These are phyloP conservation scores for Suillus subalutaceus DNA, from an alignment of 768 basidiomycete species.

Conservation along the genomic window DNA sequence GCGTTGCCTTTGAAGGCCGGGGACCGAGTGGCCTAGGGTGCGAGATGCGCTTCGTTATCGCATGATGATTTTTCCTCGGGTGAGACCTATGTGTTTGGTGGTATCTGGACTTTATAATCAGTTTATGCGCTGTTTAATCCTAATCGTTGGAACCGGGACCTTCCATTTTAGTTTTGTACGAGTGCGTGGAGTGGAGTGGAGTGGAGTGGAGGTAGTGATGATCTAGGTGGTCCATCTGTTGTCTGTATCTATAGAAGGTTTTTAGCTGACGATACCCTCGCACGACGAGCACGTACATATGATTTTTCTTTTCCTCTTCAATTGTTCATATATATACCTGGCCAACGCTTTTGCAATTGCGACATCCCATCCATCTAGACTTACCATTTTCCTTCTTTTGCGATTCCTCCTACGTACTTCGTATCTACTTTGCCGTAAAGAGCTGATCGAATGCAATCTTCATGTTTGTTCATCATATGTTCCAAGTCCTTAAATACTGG, in stretches of 20 bases:
- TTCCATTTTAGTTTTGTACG: background rate
- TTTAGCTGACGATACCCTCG: slow-evolving; percentile 12
- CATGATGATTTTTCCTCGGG: slow-evolving; percentile 18
- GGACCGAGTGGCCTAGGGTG: slow-evolving; percentile 53
- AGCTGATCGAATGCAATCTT: background rate
- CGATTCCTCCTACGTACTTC: slow-evolving; percentile 18
- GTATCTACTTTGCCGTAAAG: background rate
- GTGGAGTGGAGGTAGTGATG: background rate
- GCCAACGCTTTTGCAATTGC: slow-evolving; percentile 14
- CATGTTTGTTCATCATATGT: background rate
- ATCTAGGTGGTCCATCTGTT: slow-evolving; percentile 7
- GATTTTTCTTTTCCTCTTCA: background rate
- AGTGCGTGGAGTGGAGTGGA: background rate
- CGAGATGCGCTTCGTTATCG: slow-evolving; percentile 40
- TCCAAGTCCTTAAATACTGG: background rate
- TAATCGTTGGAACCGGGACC: slow-evolving; percentile 24
- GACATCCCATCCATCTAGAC: slow-evolving; percentile 18
- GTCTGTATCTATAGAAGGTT: slow-evolving; percentile 14
- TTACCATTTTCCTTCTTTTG: slow-evolving; percentile 28
- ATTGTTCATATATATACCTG: slow-evolving; percentile 5
- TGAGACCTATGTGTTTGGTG: slow-evolving; percentile 13
- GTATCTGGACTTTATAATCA: slow-evolving; percentile 30
- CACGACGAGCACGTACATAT: slow-evolving; percentile 9
- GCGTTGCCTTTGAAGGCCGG: slow-evolving; percentile 63
- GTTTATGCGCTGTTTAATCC: slow-evolving; percentile 35